Base-by-base conservation (phyloP, 108 stramenopile species). In the Skeletonema marinoi region DNA sequence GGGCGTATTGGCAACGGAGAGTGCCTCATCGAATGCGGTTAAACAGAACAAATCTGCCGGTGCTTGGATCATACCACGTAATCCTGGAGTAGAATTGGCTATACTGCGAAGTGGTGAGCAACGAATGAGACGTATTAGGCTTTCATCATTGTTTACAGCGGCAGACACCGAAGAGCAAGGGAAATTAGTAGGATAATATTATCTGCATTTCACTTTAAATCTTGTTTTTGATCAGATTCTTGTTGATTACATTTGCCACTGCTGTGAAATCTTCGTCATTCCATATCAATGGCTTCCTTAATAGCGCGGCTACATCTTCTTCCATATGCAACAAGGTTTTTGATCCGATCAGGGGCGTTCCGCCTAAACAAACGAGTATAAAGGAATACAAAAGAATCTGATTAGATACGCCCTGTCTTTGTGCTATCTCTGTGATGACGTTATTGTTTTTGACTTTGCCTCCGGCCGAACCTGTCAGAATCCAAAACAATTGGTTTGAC, bases 1-100 rank as follows among this genome's bases (percentile, higher is more conserved):
- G 6, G 82, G 33, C 30, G 4, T 44, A 9, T 64, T 29, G 12
- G 2, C 38, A 39, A 19, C 25, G 12, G 32, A 38, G 19, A 38
- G 21, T 19, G 6, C 13, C 8, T 35, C 33, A 13, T 21, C 63
- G 63, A 9, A 17, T 35, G 32, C n/a, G 8, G 38, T 1, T 39
- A 12, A 32, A 13, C 14, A 60, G 2, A 13, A 16, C 3, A 50
- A 39, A n/a, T n/a, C 65, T 6, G 12, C 21, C 13, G n/a, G 50
- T n/a, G n/a, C 17, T 13, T 63, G 73, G 77, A 67, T 65, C 41
- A 73, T 75, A 17, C 71, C 51, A 21, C 54, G 11, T n/a, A 66
- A 71, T 60, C 35, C 67, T 32, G 82, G 48, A 25, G 78, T 80
- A 19, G 83, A 84, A 61, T 71, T 81, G 74, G 80, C 83, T 38